Conservation (phyloP, 2,329 filamentous ascomycete species). For the Plectosphaerella sp. region DNA sequence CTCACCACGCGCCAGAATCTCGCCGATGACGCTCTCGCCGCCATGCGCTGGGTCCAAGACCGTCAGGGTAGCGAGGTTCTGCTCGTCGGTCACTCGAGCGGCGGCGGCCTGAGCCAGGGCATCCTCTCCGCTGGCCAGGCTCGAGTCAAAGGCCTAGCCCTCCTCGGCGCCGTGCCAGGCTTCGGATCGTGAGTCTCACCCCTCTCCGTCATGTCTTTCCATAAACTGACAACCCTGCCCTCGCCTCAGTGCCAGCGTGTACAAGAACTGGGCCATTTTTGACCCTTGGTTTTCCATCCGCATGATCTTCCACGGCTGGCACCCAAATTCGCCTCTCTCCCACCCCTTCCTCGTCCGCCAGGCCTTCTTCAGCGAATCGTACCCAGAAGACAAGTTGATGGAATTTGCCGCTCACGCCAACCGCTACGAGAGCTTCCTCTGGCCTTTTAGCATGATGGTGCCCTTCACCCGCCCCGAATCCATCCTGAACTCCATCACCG, state of each 20-base stretch:
- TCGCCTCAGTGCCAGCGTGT: slow-evolving; percentile 28
- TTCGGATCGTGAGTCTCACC: slow-evolving; percentile 39
- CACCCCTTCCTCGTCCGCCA: slow-evolving; percentile 41
- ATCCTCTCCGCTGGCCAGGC: slow-evolving; percentile 35
- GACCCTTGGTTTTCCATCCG: slow-evolving; percentile 45
- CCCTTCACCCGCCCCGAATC: slow-evolving; percentile 35
- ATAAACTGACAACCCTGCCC: background rate
- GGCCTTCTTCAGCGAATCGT: slow-evolving; percentile 45
- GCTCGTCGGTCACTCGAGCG: slow-evolving; percentile 47
- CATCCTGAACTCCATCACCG: slow-evolving; percentile 31
- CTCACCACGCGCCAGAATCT: slow-evolving; percentile 35
- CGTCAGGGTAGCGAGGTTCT: slow-evolving; percentile 28
- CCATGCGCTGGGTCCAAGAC: slow-evolving; percentile 30
- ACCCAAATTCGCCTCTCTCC: slow-evolving; percentile 47
- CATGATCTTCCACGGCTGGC: slow-evolving; percentile 39
- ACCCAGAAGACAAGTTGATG: slow-evolving; percentile 31
- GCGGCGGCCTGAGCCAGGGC: slow-evolving; percentile 45
- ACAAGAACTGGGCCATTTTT: slow-evolving; percentile 38
- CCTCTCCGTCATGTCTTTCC: slow-evolving; percentile 2
- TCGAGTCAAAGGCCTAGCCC: slow-evolving; percentile 36
- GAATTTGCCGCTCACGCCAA: slow-evolving; percentile 37
- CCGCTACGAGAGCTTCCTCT: slow-evolving; percentile 47
- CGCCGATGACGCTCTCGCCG: slow-evolving; percentile 38
- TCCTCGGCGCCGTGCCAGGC: slow-evolving; percentile 42
- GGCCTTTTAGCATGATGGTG: slow-evolving; percentile 43